Conservation (phyloP, 768 basidiomycete genomes). For the Suillus placidus region DNA sequence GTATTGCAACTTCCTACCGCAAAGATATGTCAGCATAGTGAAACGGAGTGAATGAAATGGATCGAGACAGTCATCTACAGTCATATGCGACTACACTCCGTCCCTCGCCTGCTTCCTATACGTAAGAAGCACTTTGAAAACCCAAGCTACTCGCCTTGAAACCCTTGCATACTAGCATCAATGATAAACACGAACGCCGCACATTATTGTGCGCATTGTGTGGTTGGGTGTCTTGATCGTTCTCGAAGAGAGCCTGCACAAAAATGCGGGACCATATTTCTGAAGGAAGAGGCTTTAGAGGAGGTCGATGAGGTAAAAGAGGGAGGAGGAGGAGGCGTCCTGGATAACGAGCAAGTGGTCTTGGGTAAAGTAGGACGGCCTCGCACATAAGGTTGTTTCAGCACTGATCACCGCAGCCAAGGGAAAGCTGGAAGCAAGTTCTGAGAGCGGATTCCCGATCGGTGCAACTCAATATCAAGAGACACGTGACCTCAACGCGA, state of each 20-base stretch:
- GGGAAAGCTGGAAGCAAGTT: background rate
- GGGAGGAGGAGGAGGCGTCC: conserved; percentile 69
- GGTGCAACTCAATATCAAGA: background rate
- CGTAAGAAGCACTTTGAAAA: conserved; percentile 7
- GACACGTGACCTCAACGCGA: conserved; percentile 5
- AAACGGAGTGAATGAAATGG: conserved; percentile 9
- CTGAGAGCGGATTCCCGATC: background rate
- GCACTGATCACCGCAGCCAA: background rate
- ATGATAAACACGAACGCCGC: conserved; percentile 25
- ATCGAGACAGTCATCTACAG: background rate
- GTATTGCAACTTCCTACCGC: conserved; percentile 62
- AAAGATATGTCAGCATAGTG: conserved; percentile 19
- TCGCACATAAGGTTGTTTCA: conserved; percentile 32
- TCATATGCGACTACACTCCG: conserved; percentile 5
- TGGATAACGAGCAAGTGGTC: conserved; percentile 62
- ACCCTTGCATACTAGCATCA: conserved; percentile 43
- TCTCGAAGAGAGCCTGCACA: conserved; percentile 31
- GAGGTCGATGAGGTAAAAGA: conserved; percentile 58
- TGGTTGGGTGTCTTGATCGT: conserved; percentile 12
- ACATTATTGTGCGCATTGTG: conserved; percentile 14
- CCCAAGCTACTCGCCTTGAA: conserved; percentile 38
- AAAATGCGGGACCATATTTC: conserved; percentile 77
- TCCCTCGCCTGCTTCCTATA: conserved; percentile 9
- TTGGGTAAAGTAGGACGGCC: conserved; percentile 60
- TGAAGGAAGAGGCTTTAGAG: conserved; percentile 57